These are phyloP conservation scores for Thraustotheca clavata DNA, from an alignment of 352 stramenopile species.

Conservation along the genomic window DNA sequence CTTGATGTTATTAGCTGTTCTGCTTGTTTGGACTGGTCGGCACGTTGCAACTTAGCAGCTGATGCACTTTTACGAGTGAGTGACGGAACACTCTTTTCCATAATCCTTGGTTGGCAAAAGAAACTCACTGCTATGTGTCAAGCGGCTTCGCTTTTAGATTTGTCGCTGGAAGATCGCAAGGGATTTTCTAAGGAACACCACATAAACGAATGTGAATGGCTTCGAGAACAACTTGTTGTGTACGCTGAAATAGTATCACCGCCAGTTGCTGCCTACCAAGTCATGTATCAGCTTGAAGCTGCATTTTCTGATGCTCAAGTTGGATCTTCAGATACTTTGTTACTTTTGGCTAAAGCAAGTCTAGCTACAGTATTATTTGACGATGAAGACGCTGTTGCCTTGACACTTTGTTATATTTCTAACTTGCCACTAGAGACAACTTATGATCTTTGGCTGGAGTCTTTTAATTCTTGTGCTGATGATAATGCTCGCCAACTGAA, in stretches of 20 bases:
- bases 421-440: not conserved
- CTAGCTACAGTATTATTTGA: not conserved
- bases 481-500: not conserved
- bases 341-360: not conserved
- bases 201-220: not conserved
- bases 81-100: not conserved
- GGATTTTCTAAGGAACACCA: not conserved
- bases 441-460: not conserved
- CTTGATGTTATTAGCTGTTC: not conserved
- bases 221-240: slow-evolving; percentile 5
- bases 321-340: not conserved
- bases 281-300: not conserved
- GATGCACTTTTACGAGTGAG: not conserved
- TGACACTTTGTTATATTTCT: not conserved
- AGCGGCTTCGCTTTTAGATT: not conserved
- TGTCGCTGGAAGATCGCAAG: not conserved
- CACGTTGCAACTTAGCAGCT: not conserved
- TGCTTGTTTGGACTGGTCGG: not conserved
- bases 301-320: not conserved
- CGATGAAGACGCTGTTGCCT: not conserved
- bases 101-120: slow-evolving; percentile 1
- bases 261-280: not conserved
- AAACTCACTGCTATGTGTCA: slow-evolving; percentile 1
- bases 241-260: slow-evolving; percentile 4
- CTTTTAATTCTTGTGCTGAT: not conserved